These are phyloP conservation scores for Penicillium hordei DNA, from an alignment of 2,329 filamentous ascomycete species.

Conservation along the genomic window DNA sequence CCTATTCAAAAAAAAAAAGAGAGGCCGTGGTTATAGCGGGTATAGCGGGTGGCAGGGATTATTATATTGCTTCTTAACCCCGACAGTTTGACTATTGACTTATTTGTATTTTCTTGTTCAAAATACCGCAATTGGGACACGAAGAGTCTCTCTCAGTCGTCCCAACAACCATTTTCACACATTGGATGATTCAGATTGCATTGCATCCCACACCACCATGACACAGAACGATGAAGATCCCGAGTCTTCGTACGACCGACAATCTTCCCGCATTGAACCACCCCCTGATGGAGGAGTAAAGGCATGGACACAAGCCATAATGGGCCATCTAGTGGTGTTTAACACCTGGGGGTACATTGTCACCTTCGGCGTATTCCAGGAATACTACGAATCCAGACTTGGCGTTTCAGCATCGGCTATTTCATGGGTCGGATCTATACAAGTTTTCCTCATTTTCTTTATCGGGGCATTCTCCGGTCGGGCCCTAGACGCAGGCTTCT, in stretches of 20 bases:
- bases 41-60: not conserved
- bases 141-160: too few relatives aligned
- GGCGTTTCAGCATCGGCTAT: slow-evolving; percentile 34
- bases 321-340: slow-evolving; percentile 18
- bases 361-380: slow-evolving; percentile 45
- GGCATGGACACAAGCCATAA: slow-evolving; percentile 21
- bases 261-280: not conserved
- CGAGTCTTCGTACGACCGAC: not conserved
- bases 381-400: slow-evolving; percentile 35
- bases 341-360: slow-evolving; percentile 19
- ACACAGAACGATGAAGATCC: not conserved
- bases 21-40: not conserved
- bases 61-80: not conserved
- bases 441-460: slow-evolving; percentile 47
- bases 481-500: slow-evolving; percentile 44
- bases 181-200: too few relatives aligned
- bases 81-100: not conserved
- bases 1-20: not conserved
- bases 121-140: not conserved
- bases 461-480: slow-evolving; percentile 43
- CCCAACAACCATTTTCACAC: too few relatives aligned
- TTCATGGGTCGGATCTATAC: slow-evolving; percentile 46
- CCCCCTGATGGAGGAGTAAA: slow-evolving; percentile 23
- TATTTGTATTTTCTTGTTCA: not conserved
- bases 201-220: not conserved